These are phyloP conservation scores for Debaryomyces sp. DNA, from an alignment of 1,139 yeast genomes.

Conservation along the genomic window DNA sequence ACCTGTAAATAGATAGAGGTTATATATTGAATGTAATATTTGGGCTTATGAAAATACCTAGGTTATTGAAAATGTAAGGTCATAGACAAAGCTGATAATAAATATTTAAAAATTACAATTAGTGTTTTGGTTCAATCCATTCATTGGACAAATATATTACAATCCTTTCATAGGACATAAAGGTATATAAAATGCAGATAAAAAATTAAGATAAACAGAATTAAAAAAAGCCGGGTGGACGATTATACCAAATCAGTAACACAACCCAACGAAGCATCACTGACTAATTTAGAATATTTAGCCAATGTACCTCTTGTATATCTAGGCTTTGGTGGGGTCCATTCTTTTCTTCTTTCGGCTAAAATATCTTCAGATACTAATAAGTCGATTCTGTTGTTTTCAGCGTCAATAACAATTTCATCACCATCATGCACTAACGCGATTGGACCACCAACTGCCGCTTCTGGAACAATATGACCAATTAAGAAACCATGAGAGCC, in stretches of 20 bases:
- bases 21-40: not conserved
- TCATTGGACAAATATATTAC: slow-evolving; percentile 11
- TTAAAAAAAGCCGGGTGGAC: not conserved
- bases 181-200: slow-evolving; percentile 8
- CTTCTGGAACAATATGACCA: slow-evolving; percentile 98
- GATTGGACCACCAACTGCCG: slow-evolving; percentile 97
- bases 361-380: slow-evolving; percentile 69
- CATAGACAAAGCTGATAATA: not conserved
- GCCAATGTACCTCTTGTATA: slow-evolving; percentile 89
- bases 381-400: slow-evolving; percentile 82
- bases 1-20: not conserved
- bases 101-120: not conserved
- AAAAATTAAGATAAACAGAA: slow-evolving; percentile 4
- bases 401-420: slow-evolving; percentile 87
- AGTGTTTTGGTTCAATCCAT: slow-evolving; percentile 2
- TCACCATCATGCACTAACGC: slow-evolving; percentile 94
- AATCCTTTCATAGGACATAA: slow-evolving; percentile 14
- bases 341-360: slow-evolving; percentile 69
- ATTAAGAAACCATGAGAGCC: slow-evolving; percentile 98
- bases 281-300: slow-evolving; percentile 81
- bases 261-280: slow-evolving; percentile 93
- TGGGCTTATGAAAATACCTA: not conserved
- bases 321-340: slow-evolving; percentile 86
- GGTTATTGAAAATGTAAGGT: not conserved
- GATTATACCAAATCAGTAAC: slow-evolving; percentile 60